These are phyloP conservation scores for Daedalea quercina DNA, from an alignment of 768 basidiomycete species.

Conservation along the genomic window DNA sequence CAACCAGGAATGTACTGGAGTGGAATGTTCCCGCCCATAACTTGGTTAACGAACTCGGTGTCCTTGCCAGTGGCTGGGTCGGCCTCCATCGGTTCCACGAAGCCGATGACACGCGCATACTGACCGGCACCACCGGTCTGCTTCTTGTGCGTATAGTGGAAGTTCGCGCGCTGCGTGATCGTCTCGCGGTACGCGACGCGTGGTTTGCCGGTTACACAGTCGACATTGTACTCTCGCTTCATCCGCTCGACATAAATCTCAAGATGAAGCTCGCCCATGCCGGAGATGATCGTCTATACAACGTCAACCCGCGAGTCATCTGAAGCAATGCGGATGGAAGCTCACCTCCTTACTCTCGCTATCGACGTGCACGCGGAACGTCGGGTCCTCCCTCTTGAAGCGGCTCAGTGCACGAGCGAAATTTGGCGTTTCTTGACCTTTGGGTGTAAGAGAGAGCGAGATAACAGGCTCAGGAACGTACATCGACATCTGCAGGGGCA, in stretches of 20 bases:
- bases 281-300: slow-evolving; percentile 90
- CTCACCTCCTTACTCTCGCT: slow-evolving; percentile 88
- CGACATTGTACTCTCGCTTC: slow-evolving; percentile 94
- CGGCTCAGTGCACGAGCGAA: slow-evolving; percentile 95
- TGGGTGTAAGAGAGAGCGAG: slow-evolving; percentile 88
- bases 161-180: slow-evolving; percentile 73
- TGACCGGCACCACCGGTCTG: slow-evolving; percentile 97
- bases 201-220: slow-evolving; percentile 91
- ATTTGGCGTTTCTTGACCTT: slow-evolving; percentile 89
- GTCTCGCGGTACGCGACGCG: slow-evolving; percentile 97
- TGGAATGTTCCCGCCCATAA: slow-evolving; percentile 92
- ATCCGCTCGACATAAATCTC: slow-evolving; percentile 99
- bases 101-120: slow-evolving; percentile 88
- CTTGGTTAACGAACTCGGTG: slow-evolving; percentile 73
- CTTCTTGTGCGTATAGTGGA: slow-evolving; percentile 94
- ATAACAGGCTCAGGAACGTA: slow-evolving; percentile 98
- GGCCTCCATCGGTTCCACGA: slow-evolving; percentile 81
- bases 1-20: slow-evolving; percentile 89
- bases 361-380: slow-evolving; percentile 96
- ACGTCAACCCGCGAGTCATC: too few relatives aligned
- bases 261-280: slow-evolving; percentile 98
- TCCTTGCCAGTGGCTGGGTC: slow-evolving; percentile 78
- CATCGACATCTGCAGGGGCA: slow-evolving; percentile 79
- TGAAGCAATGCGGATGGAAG: background rate
- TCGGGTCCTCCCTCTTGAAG: slow-evolving; percentile 98